These are phyloP conservation scores for Plasmodium knowlesi DNA, from an alignment of 169 alveolate species.

Conservation along the genomic window DNA sequence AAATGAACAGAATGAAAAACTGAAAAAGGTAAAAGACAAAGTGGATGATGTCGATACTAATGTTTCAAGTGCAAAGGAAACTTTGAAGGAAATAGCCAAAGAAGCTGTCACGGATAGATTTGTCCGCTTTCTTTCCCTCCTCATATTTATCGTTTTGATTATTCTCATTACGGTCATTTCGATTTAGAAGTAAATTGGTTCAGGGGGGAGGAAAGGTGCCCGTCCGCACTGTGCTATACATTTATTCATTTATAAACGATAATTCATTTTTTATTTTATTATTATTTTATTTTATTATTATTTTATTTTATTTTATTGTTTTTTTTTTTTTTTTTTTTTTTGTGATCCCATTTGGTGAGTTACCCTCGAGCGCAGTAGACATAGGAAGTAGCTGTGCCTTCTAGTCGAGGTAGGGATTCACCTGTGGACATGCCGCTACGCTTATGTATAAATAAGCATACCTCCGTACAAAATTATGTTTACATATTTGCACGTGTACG, in stretches of 20 bases:
- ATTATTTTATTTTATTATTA: not conserved
- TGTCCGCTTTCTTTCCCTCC: constrained; percentile 33
- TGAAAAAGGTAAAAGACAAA: constrained; percentile 45
- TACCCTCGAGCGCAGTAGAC: not conserved
- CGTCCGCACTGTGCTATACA: not conserved
- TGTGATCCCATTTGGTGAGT: not conserved
- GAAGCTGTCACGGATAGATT: constrained; percentile 64
- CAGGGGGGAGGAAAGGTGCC: not conserved
- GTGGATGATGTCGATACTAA: constrained; percentile 69
- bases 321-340: not conserved
- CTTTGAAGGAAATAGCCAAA: constrained; percentile 61
- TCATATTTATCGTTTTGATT: constrained; percentile 37
- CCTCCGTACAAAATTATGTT: not conserved
- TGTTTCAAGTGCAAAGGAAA: constrained; percentile 57
- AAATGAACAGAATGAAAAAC: constrained; percentile 45
- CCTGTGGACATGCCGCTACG: not conserved
- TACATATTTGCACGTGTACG: not conserved
- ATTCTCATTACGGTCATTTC: constrained; percentile 34
- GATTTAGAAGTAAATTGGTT: constrained; percentile 3
- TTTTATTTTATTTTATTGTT: not conserved
- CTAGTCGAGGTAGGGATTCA: not conserved
- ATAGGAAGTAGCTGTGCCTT: not conserved
- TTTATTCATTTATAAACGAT: too few species aligned
- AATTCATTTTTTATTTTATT: not conserved
- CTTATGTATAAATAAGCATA: not conserved